Evolutionary conservation across 2,329 filamentous ascomycete genomes (phyloP).

Genomic region (Neopestalotiopsis rosae): DNA sequence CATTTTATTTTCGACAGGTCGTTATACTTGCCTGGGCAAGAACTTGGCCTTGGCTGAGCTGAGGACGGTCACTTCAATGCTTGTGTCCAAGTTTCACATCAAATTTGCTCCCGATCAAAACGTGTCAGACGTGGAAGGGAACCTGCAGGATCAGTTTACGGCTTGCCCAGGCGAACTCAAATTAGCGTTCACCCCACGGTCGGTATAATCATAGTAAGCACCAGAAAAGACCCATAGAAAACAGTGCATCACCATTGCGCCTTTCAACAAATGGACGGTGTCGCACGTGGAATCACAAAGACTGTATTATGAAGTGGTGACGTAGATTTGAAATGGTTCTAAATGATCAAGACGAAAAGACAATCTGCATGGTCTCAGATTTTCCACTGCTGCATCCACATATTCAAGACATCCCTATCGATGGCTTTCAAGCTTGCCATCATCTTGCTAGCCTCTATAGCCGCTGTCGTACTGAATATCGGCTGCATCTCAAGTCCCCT

Average conservation of each 20-base stretch:
- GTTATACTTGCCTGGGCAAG: background rate
- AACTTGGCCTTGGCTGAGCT: background rate
- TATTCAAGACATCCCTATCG: background rate
- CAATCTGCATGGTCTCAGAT: background rate
- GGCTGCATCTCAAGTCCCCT: background rate
- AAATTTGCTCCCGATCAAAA: background rate
- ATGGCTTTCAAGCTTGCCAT: background rate
- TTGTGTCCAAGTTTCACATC: background rate
- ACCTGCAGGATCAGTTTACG: background rate
- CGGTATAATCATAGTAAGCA: background rate
- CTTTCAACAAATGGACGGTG: background rate
- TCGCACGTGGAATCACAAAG: background rate
- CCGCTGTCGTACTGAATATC: background rate
- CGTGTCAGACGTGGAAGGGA: background rate
- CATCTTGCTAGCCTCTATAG: background rate
- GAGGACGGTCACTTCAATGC: background rate
- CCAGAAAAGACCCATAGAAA: background rate
- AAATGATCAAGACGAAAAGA: background rate
- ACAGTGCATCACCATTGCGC: background rate
- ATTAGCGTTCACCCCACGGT: background rate
- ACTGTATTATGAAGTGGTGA: background rate
- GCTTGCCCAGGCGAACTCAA: background rate
- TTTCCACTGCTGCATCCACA: background rate
- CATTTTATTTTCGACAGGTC: background rate
- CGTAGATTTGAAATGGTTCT: background rate